Evolutionary conservation across 192 early-diverging fungal species (phyloP), one percentile per base, ranked within the genome.

Genomic region (Mortierella hygrophila): DNA sequence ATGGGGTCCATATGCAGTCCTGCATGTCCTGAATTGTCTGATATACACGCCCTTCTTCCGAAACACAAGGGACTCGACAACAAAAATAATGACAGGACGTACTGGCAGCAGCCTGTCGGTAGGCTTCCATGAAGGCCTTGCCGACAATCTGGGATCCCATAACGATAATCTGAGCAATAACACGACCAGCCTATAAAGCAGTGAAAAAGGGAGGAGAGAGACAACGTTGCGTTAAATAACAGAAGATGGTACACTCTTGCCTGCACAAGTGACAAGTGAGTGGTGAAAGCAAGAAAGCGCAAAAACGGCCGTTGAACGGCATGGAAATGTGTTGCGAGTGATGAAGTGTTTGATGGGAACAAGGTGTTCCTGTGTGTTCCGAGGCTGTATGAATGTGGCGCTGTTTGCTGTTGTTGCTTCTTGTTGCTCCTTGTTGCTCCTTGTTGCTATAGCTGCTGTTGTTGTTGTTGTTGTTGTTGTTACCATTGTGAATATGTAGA

Each of bases 101-200:
- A 97, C 96, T 95, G 63, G 94, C 94, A 77, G 95, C 92, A 21
- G 96, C 97, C 80, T 97, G 94, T 72, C 94, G 95, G 88, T 97
- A 99, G 37, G 98, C 98, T 72, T 97, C 98, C 74, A 96, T 93
- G 86, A 98, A 97, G 55, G 98, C 98, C 82, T 95, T 93, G 41
- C 96, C 96, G 54, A 97, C 89, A 87, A 99, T 95, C 78, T 94
- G 94, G 10, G 94, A 89, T 68, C 96, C 96, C 69, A 92, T 92
- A n/a, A 94, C 81, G 47, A 97, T 77, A 82, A 97, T 92, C 88
- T 97, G 95, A 69, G 93, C 93, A 83, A 97, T 91, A 37, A 95
- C 86, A 82, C 91, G 90, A 73, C 90, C 93, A 41, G 95, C 93
- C 88, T 94, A 93, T 18, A 4, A 52, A 52, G 29, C 52, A 71